Evolutionary conservation across 2,329 filamentous ascomycete genomes (phyloP).

Genomic region (Fusarium siculi): DNA sequence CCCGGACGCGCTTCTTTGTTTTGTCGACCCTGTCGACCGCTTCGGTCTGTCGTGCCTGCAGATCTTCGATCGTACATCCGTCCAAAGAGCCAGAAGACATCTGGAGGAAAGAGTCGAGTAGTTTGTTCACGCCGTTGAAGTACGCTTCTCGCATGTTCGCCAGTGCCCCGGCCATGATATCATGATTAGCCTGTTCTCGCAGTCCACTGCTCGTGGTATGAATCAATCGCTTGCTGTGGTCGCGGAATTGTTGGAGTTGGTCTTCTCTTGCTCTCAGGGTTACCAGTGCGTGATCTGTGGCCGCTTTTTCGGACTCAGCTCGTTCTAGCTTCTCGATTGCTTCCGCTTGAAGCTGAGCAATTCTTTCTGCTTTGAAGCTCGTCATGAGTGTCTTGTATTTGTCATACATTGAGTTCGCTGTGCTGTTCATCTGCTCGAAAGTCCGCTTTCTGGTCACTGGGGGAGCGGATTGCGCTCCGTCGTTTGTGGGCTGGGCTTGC

Average conservation of each 20-base stretch:
- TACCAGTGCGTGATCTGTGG: neutral
- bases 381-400: neutral
- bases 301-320: neutral
- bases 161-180: neutral
- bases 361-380: fast-evolving
- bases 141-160: neutral
- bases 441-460: neutral
- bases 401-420: fast-evolving
- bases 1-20: neutral
- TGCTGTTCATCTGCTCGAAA: neutral
- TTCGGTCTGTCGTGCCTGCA: neutral
- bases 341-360: neutral
- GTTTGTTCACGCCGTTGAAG: neutral
- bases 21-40: neutral
- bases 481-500: neutral
- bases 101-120: neutral
- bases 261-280: neutral
- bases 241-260: neutral
- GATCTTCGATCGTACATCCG: fast-evolving
- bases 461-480: fast-evolving
- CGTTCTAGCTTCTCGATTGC: neutral
- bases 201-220: neutral
- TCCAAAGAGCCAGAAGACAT: neutral
- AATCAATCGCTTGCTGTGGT: neutral
- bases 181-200: neutral